Evolutionary conservation across 805 yeast genomes (phyloP), one percentile per base, ranked within the genome.

Genomic region (Saturnispora dispora): DNA sequence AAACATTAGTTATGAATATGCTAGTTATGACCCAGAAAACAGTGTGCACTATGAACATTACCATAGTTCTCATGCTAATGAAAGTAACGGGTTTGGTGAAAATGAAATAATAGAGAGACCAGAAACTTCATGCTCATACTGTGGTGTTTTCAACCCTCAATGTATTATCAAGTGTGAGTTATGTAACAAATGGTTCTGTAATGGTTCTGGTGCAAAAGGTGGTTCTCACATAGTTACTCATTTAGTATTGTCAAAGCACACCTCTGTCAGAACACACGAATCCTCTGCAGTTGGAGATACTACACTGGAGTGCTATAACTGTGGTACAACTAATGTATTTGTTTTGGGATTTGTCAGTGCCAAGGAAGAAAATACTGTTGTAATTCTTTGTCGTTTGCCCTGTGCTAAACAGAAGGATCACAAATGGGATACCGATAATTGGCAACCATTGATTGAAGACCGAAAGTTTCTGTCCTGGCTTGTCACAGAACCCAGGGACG

Each of bases 101-200:
- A 25, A 15, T 23, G 17, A 22, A 13, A 13, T 23, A 22, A 23
- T 22, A 40, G 30, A 40, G 22, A 22, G 44, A 40, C 44, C 44
- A 11, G 44, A 40, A 15, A 7, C 13, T 5, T 69, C 76, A 1
- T 78, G 83, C 58, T 62, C 76, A 2, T 89, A 89, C 65, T 89
- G 97, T 69, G 93, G 89, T 1, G 72, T 87, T 27, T 80, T 79
- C 53, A 66, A 78, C 9, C 75, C 88, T 1, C 64, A 77, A 5
- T 75, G 83, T 46, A 85, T 88, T 13, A 85, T 85, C 41, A 81
- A 83, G 57, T 90, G 97, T 70, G 77, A 78, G 53, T 72, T 75
- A 5, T 90, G 96, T 66, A 67, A 78, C 58, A 83, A 81, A 63
- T 90, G 96, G 96, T 90, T 90, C 64, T 90, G 97, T 71, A 90